Conservation (phyloP, 2,329 filamentous ascomycete genomes). For the Bipolaris cookei region DNA sequence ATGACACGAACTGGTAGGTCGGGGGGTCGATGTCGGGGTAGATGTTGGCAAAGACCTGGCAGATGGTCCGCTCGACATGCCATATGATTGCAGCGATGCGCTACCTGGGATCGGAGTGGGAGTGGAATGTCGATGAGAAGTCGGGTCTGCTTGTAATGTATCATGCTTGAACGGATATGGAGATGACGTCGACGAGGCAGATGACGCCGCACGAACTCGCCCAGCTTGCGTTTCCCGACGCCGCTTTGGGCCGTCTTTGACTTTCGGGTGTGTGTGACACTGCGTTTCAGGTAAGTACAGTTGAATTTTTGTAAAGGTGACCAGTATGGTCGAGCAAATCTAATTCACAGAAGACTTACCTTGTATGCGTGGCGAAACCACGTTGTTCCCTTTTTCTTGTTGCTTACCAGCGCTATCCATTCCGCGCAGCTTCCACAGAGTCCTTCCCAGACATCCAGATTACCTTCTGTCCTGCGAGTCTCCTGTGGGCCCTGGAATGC, state of each 20-base stretch:
- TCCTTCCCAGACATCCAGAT: slow-evolving; percentile 81
- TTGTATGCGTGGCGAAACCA: slow-evolving; percentile 93
- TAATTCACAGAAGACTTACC: slow-evolving; percentile 53
- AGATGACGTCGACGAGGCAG: slow-evolving; percentile 43
- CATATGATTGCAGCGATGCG: slow-evolving; percentile 31
- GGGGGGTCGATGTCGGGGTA: slow-evolving; percentile 29
- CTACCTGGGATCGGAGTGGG: slow-evolving; percentile 37
- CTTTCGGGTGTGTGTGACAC: slow-evolving; percentile 54
- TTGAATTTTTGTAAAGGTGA: slow-evolving; percentile 17
- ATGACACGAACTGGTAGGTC: slow-evolving; percentile 27
- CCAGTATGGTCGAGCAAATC: slow-evolving; percentile 6
- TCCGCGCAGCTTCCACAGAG: slow-evolving; percentile 79
- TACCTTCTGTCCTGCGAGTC: slow-evolving; percentile 77
- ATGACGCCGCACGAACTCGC: slow-evolving; percentile 46
- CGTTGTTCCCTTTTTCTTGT: slow-evolving; percentile 90
- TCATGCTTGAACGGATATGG: slow-evolving; percentile 46
- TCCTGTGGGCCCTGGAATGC: slow-evolving; percentile 79
- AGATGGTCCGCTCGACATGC: slow-evolving; percentile 31
- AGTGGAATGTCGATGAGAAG: slow-evolving; percentile 39
- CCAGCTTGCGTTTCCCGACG: slow-evolving; percentile 50
- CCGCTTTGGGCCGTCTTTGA: slow-evolving; percentile 52
- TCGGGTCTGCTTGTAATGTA: slow-evolving; percentile 25
- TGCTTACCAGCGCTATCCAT: slow-evolving; percentile 81
- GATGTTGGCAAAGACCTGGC: slow-evolving; percentile 24
- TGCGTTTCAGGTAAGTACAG: slow-evolving; percentile 35